Percentiles rank a stretch among this genome's conserved stretches.
These are phyloP conservation scores for Leucaena leucocephala DNA, from an alignment of 306 rosid species.

Conservation along the genomic window DNA sequence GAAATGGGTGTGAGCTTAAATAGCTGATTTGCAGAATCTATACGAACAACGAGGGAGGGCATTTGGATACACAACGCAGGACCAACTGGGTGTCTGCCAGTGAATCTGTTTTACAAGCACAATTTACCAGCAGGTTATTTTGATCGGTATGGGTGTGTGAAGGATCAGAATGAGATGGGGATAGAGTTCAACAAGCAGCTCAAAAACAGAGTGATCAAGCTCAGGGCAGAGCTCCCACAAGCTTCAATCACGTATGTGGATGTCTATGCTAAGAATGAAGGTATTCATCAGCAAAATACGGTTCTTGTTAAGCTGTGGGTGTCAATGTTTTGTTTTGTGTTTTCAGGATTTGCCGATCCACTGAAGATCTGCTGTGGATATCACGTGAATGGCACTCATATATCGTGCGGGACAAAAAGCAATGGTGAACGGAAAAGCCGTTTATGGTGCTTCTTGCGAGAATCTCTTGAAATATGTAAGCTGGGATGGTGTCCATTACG, in stretches of 20 bases:
- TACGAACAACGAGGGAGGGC: constrained; percentile 76
- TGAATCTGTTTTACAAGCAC: constrained; percentile 65
- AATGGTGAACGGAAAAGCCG: constrained; percentile 56
- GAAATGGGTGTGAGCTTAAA: background rate
- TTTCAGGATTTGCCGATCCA: constrained; percentile 74
- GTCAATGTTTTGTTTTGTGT: background rate
- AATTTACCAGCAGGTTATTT: constrained; percentile 58
- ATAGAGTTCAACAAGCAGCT: constrained; percentile 65
- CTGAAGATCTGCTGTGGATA: constrained; percentile 86
- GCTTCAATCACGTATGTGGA: constrained; percentile 90
- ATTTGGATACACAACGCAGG: constrained; percentile 93
- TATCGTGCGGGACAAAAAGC: constrained; percentile 75
- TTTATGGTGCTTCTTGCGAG: constrained; percentile 70
- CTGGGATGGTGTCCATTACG: constrained; percentile 94
- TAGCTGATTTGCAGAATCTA: constrained; percentile 49
- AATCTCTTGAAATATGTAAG: constrained; percentile 56
- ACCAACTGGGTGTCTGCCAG: constrained; percentile 87
- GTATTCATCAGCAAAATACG: constrained; percentile 27
- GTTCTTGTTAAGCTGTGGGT: background rate
- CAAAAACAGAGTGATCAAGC: constrained; percentile 63
- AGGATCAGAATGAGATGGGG: constrained; percentile 71
- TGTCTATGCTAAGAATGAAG: constrained; percentile 71
- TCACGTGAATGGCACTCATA: constrained; percentile 82
- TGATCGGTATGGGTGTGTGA: constrained; percentile 60
- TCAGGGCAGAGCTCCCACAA: constrained; percentile 72